These are phyloP conservation scores for Pythium periplocum DNA, from an alignment of 352 stramenopile species.

Conservation along the genomic window DNA sequence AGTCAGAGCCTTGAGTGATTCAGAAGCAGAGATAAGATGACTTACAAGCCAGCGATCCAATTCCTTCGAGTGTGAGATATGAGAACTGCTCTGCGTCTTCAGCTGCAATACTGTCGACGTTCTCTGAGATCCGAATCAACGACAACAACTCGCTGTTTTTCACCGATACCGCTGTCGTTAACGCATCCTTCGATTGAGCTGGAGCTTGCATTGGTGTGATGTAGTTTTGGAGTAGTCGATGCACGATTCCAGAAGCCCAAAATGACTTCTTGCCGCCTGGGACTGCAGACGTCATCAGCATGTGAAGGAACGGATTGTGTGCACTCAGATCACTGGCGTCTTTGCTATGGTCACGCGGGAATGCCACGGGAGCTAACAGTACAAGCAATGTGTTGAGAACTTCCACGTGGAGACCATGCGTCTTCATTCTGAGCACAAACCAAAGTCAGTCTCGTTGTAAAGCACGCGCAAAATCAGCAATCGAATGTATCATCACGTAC, in stretches of 20 bases:
- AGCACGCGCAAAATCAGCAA: not conserved
- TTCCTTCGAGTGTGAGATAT: conserved; percentile 63
- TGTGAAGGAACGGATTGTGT: conserved; percentile 64
- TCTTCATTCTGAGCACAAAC: conserved; percentile 20
- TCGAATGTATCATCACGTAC: conserved; percentile 22
- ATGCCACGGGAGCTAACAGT: conserved; percentile 59
- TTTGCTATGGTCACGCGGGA: conserved; percentile 49
- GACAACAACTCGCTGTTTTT: conserved; percentile 47
- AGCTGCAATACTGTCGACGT: conserved; percentile 28
- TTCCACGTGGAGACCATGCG: conserved; percentile 75
- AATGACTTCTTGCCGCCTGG: conserved; percentile 35
- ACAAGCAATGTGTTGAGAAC: conserved; percentile 68
- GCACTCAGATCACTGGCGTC: conserved; percentile 29
- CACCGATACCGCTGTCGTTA: conserved; percentile 29
- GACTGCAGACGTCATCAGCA: conserved; percentile 39
- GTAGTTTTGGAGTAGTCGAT: conserved; percentile 53
- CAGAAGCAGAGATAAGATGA: conserved; percentile 4
- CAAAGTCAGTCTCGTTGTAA: too few species aligned
- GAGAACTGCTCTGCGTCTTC: conserved; percentile 63
- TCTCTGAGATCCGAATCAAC: conserved; percentile 58
- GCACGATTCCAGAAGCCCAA: conserved; percentile 46
- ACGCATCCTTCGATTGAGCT: conserved; percentile 19
- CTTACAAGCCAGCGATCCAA: conserved; percentile 57
- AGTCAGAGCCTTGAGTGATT: not conserved
- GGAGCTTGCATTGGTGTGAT: conserved; percentile 46